Conservation (phyloP, 2,329 filamentous ascomycete species). For the Bisporella sp. region DNA sequence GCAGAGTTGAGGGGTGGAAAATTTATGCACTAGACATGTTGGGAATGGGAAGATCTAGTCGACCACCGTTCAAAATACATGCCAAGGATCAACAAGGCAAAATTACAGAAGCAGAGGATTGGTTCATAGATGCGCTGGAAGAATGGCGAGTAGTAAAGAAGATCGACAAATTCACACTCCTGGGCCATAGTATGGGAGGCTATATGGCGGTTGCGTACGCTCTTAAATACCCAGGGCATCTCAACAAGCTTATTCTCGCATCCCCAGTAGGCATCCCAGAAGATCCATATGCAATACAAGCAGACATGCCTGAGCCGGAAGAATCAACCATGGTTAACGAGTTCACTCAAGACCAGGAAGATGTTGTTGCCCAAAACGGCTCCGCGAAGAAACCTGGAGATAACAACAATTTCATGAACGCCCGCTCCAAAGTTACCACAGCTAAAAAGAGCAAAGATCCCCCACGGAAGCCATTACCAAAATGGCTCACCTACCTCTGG, state of each 20-base stretch:
- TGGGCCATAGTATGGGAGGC: conserved; percentile 89
- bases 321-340: conserved; percentile 71
- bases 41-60: conserved; percentile 84
- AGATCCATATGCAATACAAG: conserved; percentile 80
- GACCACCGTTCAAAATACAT: conserved; percentile 77
- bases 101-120: conserved; percentile 83
- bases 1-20: conserved; percentile 72
- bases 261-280: conserved; percentile 93
- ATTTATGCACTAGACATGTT: conserved; percentile 92
- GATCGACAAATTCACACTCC: conserved; percentile 86
- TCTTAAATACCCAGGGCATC: conserved; percentile 85
- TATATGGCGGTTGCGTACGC: conserved; percentile 95
- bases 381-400: conserved; percentile 22
- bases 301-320: conserved; percentile 70
- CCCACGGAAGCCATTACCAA: conserved; percentile 54
- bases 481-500: conserved; percentile 92
- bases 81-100: conserved; percentile 75
- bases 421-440: conserved; percentile 34
- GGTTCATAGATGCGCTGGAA: conserved; percentile 93
- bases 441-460: conserved; percentile 23
- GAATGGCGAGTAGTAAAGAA: conserved; percentile 89
- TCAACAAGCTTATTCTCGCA: conserved; percentile 94
- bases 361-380: conserved; percentile 35
- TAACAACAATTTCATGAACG: conserved; percentile 48
- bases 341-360: conserved; percentile 67